Base-by-base conservation (phyloP, 2,329 filamentous ascomycete species). In the Cytospora schulzeri region DNA sequence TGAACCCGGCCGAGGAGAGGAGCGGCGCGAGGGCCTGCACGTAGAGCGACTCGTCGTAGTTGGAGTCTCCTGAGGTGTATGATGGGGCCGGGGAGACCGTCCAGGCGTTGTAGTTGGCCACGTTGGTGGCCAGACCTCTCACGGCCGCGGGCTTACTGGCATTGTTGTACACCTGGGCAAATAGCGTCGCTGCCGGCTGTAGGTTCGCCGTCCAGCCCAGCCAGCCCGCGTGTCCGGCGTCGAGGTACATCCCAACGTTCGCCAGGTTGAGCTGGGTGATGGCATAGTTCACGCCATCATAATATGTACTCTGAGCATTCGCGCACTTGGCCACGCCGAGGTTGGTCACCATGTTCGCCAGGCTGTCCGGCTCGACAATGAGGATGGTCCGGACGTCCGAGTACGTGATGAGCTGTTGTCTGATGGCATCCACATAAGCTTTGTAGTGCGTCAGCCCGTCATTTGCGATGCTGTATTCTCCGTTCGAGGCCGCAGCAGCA, bases 21-120 rank as follows among this genome's bases (percentile, higher is more conserved):
- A 88, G 83, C 7, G 85, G 82, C 9, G 86, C 86, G 70, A 95
- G 87, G 62, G 88, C 89, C 57, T 80, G 72, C 45, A 84, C 78
- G 75, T 87, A 93, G 73, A 82, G 82, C 65, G 73, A 81, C 70
- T 80, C 79, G 69, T 87, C 85, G 69, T 82, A 85, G 70, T 80
- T 77, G 65, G 74, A 70, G 74, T 84, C 81, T 70, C 77, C 74
- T 67, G 71, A 64, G 73, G 81, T 82, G 74, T 82, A 85, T 3
- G 76, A 72, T 4, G 82, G 81, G 28, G 81, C 71, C 1, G 73
- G 70, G 65, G 70, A 68, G 33, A 81, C 70, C 67, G 73, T 75
- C 77, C 78, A 84, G 33, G 71, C 77, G 70, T 86, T 86, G 76
- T 84, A 86, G 78, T 85, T 85, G 68, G 83, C 78, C n/a, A 86